Evolutionary conservation across 2,329 filamentous ascomycete genomes (phyloP), one percentile per base, ranked within the genome.

Genomic region (Arthroderma sp.): DNA sequence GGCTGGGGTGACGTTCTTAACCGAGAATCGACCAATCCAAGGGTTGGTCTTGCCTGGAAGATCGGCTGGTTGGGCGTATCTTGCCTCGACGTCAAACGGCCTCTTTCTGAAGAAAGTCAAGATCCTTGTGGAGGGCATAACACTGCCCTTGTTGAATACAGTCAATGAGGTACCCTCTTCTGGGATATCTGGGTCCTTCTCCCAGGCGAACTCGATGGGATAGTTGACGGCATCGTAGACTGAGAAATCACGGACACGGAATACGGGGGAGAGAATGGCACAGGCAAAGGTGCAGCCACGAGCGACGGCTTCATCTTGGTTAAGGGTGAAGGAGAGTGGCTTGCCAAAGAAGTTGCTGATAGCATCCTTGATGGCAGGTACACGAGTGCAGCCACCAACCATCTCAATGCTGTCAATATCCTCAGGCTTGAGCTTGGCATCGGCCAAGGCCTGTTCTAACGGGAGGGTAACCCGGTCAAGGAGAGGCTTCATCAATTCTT

Each of bases 51-150:
- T 93, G 58, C 88, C 87, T 11, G 91, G 91, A 6, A 98, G 79
- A 44, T 75, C 68, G 38, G 94, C 86, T 15, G 88, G 84, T 60
- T 89, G 84, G 52, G 84, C 81, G 62, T 98, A 98, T 57, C 84
- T 82, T 49, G 91, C 91, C 72, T 98, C 91, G 43, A 98, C 76
- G 61, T 95, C 88, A 64, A 96, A 98, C 39, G 87, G 77, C 69
- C 96, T 86, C 74, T 96, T 96, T 56, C 91, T 83, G 76, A 96
- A 98, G 73, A 98, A 98, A 34, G 91, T 98, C 44, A 98, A 80
- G 54, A 98, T 96, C 77, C 98, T 98, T 53, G 91, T 98, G 4
- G 89, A 96, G 44, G 91, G 91, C 74, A 98, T 82, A 52, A 94
- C 80, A 61, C 95, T 95, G 65, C 89, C 89, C 67, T 83, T 87